Percentiles rank a stretch among this genome's conserved stretches.
These are phyloP conservation scores for Talaromyces borbonicus DNA, from an alignment of 495 filamentous ascomycete species.

Conservation along the genomic window DNA sequence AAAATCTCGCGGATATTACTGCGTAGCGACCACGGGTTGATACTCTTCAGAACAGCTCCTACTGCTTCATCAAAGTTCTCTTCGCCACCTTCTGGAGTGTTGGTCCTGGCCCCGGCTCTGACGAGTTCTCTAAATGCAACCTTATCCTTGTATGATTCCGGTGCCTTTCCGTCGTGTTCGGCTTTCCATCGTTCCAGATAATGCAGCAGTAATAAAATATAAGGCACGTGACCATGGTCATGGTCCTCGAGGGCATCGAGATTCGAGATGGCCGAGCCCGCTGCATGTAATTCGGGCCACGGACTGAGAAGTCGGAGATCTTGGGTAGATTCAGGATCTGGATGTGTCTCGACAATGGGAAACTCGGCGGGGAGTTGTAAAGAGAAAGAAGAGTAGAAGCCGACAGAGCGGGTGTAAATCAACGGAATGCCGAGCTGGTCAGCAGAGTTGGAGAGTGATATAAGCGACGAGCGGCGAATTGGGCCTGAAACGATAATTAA, in stretches of 20 bases:
- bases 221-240: constrained; percentile 90
- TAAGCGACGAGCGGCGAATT: constrained; percentile 47
- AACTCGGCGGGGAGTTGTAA: constrained; percentile 66
- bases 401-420: constrained; percentile 75
- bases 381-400: constrained; percentile 80
- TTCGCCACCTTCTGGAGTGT: constrained; percentile 79
- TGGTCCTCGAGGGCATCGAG: constrained; percentile 66
- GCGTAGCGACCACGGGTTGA: constrained; percentile 56
- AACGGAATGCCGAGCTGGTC: constrained; percentile 57
- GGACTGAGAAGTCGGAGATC: constrained; percentile 80
- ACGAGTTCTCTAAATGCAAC: constrained; percentile 67
- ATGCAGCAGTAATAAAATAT: constrained; percentile 72
- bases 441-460: constrained; percentile 47
- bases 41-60: constrained; percentile 74
- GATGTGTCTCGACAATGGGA: constrained; percentile 95
- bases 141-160: constrained; percentile 77
- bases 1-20: constrained; percentile 69
- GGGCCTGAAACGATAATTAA: constrained; percentile 69
- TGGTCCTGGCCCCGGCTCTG: constrained; percentile 51
- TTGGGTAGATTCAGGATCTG: constrained; percentile 72
- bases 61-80: constrained; percentile 96
- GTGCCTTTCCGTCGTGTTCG: constrained; percentile 56
- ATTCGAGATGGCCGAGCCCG: constrained; percentile 47
- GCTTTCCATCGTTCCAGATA: constrained; percentile 80
- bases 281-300: constrained; percentile 71